These are phyloP conservation scores for Rutstroemia sp. DNA, from an alignment of 2,329 filamentous ascomycete species.

Conservation along the genomic window DNA sequence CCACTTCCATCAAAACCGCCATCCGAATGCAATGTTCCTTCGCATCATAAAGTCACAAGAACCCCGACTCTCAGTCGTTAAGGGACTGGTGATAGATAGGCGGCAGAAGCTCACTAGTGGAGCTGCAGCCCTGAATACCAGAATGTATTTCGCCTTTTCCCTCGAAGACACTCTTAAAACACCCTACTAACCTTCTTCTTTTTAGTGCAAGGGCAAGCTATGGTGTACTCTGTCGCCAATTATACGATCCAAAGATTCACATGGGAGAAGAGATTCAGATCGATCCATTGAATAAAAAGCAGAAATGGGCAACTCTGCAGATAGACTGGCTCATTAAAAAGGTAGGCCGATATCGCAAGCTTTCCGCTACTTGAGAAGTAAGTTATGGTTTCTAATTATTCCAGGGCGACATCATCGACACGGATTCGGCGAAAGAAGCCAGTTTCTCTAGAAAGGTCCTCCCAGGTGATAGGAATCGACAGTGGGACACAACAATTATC, in stretches of 20 bases:
- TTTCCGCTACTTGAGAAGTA: background rate
- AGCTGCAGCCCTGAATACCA: conserved; percentile 36
- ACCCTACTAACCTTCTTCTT: background rate
- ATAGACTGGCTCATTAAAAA: conserved; percentile 38
- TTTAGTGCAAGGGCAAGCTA: conserved; percentile 35
- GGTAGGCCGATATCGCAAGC: conserved; percentile 13
- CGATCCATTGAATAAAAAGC: conserved; percentile 31
- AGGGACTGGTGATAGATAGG: conserved; percentile 44
- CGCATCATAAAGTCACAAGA: conserved; percentile 40
- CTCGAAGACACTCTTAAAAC: background rate
- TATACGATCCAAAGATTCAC: conserved; percentile 33
- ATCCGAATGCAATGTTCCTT: conserved; percentile 32
- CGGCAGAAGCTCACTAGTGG: conserved; percentile 39
- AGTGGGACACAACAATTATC: conserved; percentile 35
- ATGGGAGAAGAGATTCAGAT: conserved; percentile 30
- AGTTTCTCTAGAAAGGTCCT: conserved; percentile 31
- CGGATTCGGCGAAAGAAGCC: conserved; percentile 22
- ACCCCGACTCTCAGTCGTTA: conserved; percentile 47
- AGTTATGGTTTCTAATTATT: background rate
- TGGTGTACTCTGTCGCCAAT: conserved; percentile 33
- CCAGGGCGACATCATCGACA: conserved; percentile 35
- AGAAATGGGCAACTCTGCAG: conserved; percentile 34
- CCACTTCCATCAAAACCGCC: conserved; percentile 29
- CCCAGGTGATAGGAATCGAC: conserved; percentile 28
- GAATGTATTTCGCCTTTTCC: conserved; percentile 21